A percentile compares a stretch with the other conserved stretches of the same genome.
These are phyloP conservation scores for Chaetomium fimeti DNA, from an alignment of 495 filamentous ascomycete species.

Conservation along the genomic window DNA sequence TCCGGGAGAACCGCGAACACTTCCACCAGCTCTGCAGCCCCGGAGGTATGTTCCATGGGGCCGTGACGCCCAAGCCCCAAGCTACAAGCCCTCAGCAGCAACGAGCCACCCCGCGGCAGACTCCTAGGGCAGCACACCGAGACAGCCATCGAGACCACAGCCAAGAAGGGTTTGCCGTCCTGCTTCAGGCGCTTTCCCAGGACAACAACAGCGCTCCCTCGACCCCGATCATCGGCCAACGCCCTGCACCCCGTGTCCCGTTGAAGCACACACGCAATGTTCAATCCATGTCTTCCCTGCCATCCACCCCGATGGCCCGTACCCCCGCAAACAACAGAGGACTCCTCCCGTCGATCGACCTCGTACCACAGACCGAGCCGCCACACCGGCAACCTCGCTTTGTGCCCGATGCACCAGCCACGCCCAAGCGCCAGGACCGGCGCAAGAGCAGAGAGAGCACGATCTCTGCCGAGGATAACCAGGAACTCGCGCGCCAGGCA, in stretches of 20 bases:
- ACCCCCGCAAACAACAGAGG: constrained; percentile 46
- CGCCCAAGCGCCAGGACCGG: constrained; percentile 28
- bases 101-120: constrained; percentile 48
- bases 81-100: constrained; percentile 49
- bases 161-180: constrained; percentile 63
- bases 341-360: constrained; percentile 53
- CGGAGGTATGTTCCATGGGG: constrained; percentile 54
- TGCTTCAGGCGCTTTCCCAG: constrained; percentile 74
- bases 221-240: constrained; percentile 51
- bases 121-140: constrained; percentile 44
- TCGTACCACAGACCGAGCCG: constrained; percentile 58
- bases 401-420: constrained; percentile 33
- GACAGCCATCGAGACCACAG: constrained; percentile 41
- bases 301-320: constrained; percentile 63
- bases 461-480: constrained; percentile 77
- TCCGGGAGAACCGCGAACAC: constrained; percentile 83
- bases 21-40: constrained; percentile 65
- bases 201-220: constrained; percentile 67
- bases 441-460: constrained; percentile 80
- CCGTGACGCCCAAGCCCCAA: constrained; percentile 54
- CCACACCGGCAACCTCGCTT: constrained; percentile 39
- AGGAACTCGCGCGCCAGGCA: constrained; percentile 56
- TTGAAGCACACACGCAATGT: constrained; percentile 62
- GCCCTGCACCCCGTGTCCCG: constrained; percentile 46
- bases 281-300: constrained; percentile 78